Conservation (phyloP, 345 rosid species). For the Theobroma cacao region DNA sequence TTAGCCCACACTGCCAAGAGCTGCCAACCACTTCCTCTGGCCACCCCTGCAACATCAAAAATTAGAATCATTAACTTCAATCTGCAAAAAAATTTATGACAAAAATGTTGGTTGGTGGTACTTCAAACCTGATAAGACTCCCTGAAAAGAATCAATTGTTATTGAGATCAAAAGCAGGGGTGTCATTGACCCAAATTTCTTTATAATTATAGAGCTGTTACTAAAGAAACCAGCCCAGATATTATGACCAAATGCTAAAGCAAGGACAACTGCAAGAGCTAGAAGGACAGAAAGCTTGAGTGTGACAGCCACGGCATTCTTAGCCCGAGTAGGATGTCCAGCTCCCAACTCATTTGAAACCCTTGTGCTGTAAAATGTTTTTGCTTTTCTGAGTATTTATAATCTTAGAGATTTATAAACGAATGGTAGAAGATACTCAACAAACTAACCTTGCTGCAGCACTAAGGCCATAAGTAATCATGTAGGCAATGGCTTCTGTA, state of each 20-base stretch:
- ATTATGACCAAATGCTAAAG: constrained; percentile 50
- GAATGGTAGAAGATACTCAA: background rate
- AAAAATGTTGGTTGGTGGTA: background rate
- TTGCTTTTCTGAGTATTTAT: background rate
- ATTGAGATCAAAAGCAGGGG: constrained; percentile 63
- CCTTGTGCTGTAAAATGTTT: constrained; percentile 52
- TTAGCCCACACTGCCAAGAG: constrained; percentile 51
- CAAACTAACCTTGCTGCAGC: constrained; percentile 79
- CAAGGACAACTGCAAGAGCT: constrained; percentile 39
- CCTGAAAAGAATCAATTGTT: constrained; percentile 60
- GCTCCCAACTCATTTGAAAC: constrained; percentile 86
- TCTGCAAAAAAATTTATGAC: too few species aligned
- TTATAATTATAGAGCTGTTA: constrained; percentile 30
- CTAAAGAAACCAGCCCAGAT: constrained; percentile 68
- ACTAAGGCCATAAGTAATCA: constrained; percentile 71
- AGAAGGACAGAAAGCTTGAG: constrained; percentile 54
- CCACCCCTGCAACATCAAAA: constrained; percentile 45
- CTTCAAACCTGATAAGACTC: constrained; percentile 63
- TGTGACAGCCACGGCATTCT: constrained; percentile 47
- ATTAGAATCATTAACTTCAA: background rate
- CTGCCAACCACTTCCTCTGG: constrained; percentile 86
- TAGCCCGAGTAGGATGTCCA: constrained; percentile 42
- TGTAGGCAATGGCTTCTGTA: constrained; percentile 64
- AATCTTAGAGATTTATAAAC: background rate
- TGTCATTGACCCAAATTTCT: constrained; percentile 49